Evolutionary conservation across 805 yeast species (phyloP).

Genomic region (Candida maesae): DNA sequence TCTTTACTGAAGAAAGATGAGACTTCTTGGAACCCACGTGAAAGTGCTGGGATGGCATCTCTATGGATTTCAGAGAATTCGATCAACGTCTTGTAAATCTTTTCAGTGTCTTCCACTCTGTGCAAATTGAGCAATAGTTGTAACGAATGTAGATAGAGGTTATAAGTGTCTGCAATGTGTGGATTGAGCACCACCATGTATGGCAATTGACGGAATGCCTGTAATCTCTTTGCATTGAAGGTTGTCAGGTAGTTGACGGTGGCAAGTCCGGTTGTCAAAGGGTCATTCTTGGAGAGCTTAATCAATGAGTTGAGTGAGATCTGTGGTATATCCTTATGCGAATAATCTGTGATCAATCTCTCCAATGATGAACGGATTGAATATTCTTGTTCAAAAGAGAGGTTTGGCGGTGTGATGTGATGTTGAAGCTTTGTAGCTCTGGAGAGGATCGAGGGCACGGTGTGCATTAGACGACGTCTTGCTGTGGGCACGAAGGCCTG

Average conservation of each 20-base stretch:
- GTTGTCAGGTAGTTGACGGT: constrained; percentile 55
- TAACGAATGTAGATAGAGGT: constrained; percentile 68
- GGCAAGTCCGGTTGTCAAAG: constrained; percentile 37
- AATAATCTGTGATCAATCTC: constrained; percentile 52
- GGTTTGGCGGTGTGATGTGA: constrained; percentile 15
- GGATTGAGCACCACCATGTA: constrained; percentile 86
- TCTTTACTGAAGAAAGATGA: constrained; percentile 41
- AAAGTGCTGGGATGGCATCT: constrained; percentile 77
- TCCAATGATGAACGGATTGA: constrained; percentile 56
- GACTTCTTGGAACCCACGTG: constrained; percentile 79
- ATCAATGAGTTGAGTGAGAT: constrained; percentile 50
- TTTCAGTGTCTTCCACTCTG: constrained; percentile 36
- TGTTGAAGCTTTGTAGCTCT: constrained; percentile 22
- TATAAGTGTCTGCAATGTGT: constrained; percentile 72
- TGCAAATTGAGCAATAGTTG: constrained; percentile 44
- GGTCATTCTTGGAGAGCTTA: constrained; percentile 34
- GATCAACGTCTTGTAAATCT: constrained; percentile 49
- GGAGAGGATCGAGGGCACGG: constrained; percentile 1
- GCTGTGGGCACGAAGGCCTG: not conserved
- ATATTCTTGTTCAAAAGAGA: constrained; percentile 48
- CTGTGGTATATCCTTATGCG: constrained; percentile 48
- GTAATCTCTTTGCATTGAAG: constrained; percentile 66
- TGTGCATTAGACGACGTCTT: constrained; percentile 7
- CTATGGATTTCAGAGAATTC: constrained; percentile 71
- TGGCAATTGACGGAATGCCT: constrained; percentile 70